Conservation (phyloP, 2,329 filamentous ascomycete genomes). For the Colletotrichum viniferum region DNA sequence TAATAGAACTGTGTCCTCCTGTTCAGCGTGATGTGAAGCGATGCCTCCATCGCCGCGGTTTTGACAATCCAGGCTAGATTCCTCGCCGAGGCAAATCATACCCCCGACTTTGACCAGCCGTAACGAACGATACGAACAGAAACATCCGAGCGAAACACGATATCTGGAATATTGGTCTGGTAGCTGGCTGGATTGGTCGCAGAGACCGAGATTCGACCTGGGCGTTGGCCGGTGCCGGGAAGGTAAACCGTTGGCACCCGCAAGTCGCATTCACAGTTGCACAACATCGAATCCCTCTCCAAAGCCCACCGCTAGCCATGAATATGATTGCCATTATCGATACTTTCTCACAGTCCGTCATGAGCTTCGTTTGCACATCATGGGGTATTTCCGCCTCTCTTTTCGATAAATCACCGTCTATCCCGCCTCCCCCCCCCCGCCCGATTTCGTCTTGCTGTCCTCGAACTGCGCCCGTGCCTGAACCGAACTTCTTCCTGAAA, state of each 20-base stretch:
- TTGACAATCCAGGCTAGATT: not conserved
- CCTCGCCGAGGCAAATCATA: not conserved
- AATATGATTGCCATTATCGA: not conserved
- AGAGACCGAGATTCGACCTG: not conserved
- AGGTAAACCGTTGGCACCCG: not conserved
- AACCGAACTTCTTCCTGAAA: not conserved
- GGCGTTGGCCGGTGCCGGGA: not conserved
- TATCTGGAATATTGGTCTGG: not conserved
- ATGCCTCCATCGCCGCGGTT: not conserved
- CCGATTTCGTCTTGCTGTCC: not conserved
- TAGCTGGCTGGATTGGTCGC: not conserved
- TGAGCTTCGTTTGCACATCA: not conserved
- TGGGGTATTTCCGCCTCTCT: not conserved
- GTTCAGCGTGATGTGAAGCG: not conserved
- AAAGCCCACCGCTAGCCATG: not conserved
- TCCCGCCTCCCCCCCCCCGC: not conserved
- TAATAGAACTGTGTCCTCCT: not conserved
- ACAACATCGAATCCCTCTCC: not conserved
- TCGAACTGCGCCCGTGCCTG: not conserved
- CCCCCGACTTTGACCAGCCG: not conserved
- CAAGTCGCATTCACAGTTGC: not conserved
- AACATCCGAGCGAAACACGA: not conserved
- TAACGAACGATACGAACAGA: not conserved
- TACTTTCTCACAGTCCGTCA: not conserved
- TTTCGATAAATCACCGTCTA: not conserved